Base-by-base conservation (phyloP, 805 yeast genomes). In the Wickerhamiella brachini region DNA sequence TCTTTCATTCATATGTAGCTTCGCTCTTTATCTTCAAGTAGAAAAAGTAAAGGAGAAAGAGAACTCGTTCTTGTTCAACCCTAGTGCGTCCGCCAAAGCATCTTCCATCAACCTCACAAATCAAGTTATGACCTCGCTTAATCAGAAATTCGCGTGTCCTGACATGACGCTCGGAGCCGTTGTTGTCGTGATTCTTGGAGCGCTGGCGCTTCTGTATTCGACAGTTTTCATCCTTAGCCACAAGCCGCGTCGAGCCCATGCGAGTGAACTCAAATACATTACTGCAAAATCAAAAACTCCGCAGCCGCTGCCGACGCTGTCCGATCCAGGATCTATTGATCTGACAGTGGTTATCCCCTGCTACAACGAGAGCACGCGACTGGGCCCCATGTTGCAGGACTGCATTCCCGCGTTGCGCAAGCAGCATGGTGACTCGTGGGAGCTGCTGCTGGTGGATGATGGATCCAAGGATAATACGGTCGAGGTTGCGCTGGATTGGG, bases 341-440 rank as follows among this genome's bases (percentile, higher is more conserved):
- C 59, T 90, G 44, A 79, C 93, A 23, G 81, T 93, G 23, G 88
- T 93, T 6, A 78, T 93, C 5, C 98, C 98, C n/a, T 87, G 96
- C 64, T 93, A 77, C 62, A 93, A 93, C 62, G 98, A 93, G 66
- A 80, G 83, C 1, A 65, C 70, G 13, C 74, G 98, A 50, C 74
- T 93, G 54, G 75, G 76, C 31, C 63, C 68, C 41, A 60, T 68
- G 59, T 58, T 69, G 49, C 61, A 59, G 22, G 65, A 64, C 29
- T 61, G 66, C 4, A 71, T 85, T 31, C 74, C 64, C 2, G 78
- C 74, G 56, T 68, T 90, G 54, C 62, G 71, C 39, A 29, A 51
- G 5, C 57, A 68, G 6, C 68, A 70, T 54, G 56, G 58, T 29
- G 38, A 45, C 45, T 58, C 70, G 53, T 87, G 78, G 74, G 98